phyloP scores from a whole-genome alignment of 2,329 filamentous ascomycete genomes.

The Sphaerulina vaccinii region DNA sequence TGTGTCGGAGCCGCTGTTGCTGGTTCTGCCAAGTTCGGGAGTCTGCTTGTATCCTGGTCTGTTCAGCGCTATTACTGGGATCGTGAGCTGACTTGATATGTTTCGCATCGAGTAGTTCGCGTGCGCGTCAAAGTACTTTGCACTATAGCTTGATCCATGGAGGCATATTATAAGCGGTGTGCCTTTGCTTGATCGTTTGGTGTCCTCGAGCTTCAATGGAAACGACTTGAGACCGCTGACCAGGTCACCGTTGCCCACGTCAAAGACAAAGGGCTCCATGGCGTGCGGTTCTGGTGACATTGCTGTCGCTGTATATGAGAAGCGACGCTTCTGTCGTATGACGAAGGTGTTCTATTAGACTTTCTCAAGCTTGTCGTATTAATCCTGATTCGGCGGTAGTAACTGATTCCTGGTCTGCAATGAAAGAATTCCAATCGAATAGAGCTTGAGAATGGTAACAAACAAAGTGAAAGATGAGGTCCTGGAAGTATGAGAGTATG shows the following conservation, averaged over 20 bases:
- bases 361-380: too few relatives aligned
- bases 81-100: slow-evolving; percentile 6
- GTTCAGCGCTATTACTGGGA: slow-evolving; percentile 16
- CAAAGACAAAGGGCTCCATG: slow-evolving; percentile 19
- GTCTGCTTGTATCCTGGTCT: slow-evolving; percentile 18
- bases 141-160: slow-evolving; percentile 10
- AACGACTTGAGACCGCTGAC: slow-evolving; percentile 17
- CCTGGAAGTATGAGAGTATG: too few relatives aligned
- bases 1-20: slow-evolving; percentile 14
- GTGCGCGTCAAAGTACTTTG: slow-evolving; percentile 17
- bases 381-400: too few relatives aligned
- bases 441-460: too few relatives aligned
- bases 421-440: too few relatives aligned
- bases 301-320: neutral
- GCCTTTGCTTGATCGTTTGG: slow-evolving; percentile 5
- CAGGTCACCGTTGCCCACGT: slow-evolving; percentile 14
- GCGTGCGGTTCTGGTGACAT: neutral
- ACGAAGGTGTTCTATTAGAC: neutral
- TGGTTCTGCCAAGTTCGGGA: slow-evolving; percentile 13
- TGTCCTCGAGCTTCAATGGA: slow-evolving; percentile 12
- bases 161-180: slow-evolving; percentile 17
- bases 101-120: slow-evolving; percentile 13
- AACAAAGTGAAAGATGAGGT: neutral
- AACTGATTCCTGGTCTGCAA: too few relatives aligned
- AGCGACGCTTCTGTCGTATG: neutral